Percentiles rank a stretch among this genome's conserved stretches.
Evolutionary conservation across 1,284 basidiomycete genomes (phyloP).

Genomic region (Earliella scabrosa): DNA sequence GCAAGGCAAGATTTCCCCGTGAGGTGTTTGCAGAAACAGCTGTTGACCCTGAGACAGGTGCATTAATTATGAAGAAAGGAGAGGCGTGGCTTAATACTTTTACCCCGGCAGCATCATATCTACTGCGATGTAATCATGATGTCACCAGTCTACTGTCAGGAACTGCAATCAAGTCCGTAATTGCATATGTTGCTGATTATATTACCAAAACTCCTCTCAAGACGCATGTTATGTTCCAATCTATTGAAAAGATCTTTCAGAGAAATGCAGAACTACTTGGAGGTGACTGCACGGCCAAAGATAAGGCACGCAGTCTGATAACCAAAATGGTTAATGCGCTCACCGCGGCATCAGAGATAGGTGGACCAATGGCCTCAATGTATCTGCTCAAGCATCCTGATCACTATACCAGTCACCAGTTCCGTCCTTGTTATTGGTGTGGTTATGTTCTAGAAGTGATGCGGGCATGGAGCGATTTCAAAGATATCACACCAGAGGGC

Average conservation of each 20-base stretch:
- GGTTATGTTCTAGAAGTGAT: conserved; percentile 5
- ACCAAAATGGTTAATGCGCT: too few relatives aligned
- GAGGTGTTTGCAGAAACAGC: neutral
- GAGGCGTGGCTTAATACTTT: too few relatives aligned
- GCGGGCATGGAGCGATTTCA: neutral
- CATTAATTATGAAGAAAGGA: conserved; percentile 38
- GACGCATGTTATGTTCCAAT: conserved; percentile 39
- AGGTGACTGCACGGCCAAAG: neutral
- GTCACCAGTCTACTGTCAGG: too few relatives aligned
- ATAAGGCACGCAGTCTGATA: conserved; percentile 33
- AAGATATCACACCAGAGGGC: neutral
- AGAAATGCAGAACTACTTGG: conserved; percentile 20
- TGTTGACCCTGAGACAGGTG: conserved; percentile 24
- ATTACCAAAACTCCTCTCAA: conserved; percentile 40
- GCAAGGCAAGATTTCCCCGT: neutral
- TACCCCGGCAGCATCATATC: too few relatives aligned
- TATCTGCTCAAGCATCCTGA: conserved; percentile 20
- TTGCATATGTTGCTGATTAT: too few relatives aligned
- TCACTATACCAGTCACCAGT: conserved; percentile 20
- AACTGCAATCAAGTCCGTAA: too few relatives aligned
- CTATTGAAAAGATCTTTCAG: conserved; percentile 32
- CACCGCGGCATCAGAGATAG: conserved; percentile 13
- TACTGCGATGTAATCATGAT: too few relatives aligned
- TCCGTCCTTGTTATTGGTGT: conserved; percentile 12
- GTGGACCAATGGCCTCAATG: conserved; percentile 15